Conservation (phyloP, 371 early-diverging fungal genomes). For the Mucor saturninus region DNA sequence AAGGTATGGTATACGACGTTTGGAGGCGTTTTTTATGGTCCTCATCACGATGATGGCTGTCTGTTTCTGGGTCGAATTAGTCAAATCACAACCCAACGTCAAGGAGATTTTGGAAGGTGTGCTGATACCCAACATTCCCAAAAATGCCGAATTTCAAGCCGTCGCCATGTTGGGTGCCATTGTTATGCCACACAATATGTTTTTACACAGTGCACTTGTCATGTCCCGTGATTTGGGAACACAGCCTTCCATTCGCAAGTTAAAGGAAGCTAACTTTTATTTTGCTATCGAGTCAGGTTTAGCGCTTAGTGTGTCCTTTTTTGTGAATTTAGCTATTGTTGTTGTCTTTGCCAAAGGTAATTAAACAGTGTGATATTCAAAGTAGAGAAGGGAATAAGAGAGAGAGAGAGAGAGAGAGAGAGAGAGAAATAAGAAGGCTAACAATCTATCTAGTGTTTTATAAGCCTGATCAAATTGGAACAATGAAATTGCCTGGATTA, state of each 20-base stretch:
- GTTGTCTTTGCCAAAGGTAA: slow-evolving; percentile 67
- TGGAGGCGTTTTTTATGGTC: slow-evolving; percentile 69
- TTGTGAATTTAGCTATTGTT: slow-evolving; percentile 76
- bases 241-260: slow-evolving; percentile 46
- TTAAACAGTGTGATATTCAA: neutral
- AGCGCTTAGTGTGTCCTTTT: slow-evolving; percentile 67
- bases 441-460: slow-evolving; percentile 48
- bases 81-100: slow-evolving; percentile 60
- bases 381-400: too few relatives aligned
- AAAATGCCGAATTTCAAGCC: slow-evolving; percentile 63
- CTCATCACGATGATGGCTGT: slow-evolving; percentile 66
- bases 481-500: slow-evolving; percentile 47
- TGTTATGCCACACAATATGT: slow-evolving; percentile 82
- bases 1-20: slow-evolving; percentile 62
- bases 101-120: slow-evolving; percentile 61
- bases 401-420: too few relatives aligned
- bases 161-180: slow-evolving; percentile 74
- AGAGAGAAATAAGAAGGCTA: too few relatives aligned
- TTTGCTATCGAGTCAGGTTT: slow-evolving; percentile 68
- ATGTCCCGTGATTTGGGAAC: slow-evolving; percentile 62
- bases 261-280: slow-evolving; percentile 72
- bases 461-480: slow-evolving; percentile 36
- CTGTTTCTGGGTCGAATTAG: slow-evolving; percentile 75
- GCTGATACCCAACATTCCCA: slow-evolving; percentile 59
- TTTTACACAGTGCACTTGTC: slow-evolving; percentile 70